Evolutionary conservation across 306 rosid genomes (phyloP), one percentile per base, ranked within the genome.

Genomic region (Oemleria cerasiformis): DNA sequence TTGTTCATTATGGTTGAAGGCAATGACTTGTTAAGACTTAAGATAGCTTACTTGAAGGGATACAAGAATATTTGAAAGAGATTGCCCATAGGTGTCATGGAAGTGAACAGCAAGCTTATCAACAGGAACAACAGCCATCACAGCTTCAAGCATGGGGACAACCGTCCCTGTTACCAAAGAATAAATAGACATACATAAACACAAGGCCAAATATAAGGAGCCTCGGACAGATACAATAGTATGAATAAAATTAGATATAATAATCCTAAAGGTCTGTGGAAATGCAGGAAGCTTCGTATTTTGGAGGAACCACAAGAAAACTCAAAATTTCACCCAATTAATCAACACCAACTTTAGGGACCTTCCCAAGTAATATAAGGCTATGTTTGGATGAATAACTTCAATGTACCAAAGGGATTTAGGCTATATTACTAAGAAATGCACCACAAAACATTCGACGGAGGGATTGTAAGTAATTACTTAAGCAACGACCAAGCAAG

Each of bases 31-130:
- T 64, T 64, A 54, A 39, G 77, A 73, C 53, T 64, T 64, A 54
- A 39, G 77, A 73, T 58, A 55, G 74, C 88, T 81, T 86, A 89
- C 97, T 83, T 92, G 97, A 73, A 92, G 96, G 71, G 97, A 89
- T 9, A 87, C 75, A 16, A 92, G 84, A 76, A 92, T 92, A 69
- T 92, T 92, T 63, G 93, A 75, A 76, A 92, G 92, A 66, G 96
- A 85, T 80, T 92, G 97, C 19, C 96, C 97, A 16, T 92, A 92
- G 67, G 96, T 92, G 87, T 92, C 97, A 73, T 92, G 97, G 86
- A 89, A 92, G 85, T 92, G 97, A 71, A 92, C 97, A 23, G 97
- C 96, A 67, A 92, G 85, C 79, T 80, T 89, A 45, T 87, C 93
- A 47, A 76, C 68, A 5, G 97, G 97, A 74, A 89, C 93, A 71